These are phyloP conservation scores for Penicillium sp. DNA, from an alignment of 2,329 filamentous ascomycete genomes.

Conservation along the genomic window DNA sequence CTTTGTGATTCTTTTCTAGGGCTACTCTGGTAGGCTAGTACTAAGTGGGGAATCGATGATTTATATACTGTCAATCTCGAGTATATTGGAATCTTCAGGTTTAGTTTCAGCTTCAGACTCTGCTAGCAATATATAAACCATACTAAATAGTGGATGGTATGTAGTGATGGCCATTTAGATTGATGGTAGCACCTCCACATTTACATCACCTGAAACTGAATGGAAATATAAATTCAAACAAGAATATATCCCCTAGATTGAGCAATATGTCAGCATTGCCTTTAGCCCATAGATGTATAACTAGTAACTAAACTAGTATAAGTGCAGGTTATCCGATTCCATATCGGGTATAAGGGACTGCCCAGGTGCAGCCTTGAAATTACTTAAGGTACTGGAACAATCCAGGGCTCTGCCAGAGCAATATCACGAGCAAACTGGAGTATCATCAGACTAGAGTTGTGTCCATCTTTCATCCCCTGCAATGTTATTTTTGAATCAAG, in stretches of 20 bases:
- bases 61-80: not conserved
- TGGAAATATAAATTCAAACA: no score
- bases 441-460: not conserved
- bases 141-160: not conserved
- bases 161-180: not conserved
- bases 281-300: not conserved
- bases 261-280: not conserved
- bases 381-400: not conserved
- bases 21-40: not conserved
- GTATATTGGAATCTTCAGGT: not conserved
- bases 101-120: not conserved
- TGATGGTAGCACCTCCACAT: not conserved
- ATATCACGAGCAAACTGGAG: not conserved
- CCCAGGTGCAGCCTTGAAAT: no score
- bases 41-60: not conserved
- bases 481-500: not conserved
- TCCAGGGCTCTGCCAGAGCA: no score
- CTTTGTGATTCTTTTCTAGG: not conserved
- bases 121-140: not conserved
- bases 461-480: not conserved
- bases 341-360: not conserved
- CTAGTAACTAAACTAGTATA: not conserved
- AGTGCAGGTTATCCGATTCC: not conserved
- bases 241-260: no score
- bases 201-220: not conserved